Percentiles rank a stretch among this genome's conserved stretches.
These are phyloP conservation scores for Magnolia kwangsiensis DNA, from an alignment of 164 flowering plant species.

Conservation along the genomic window DNA sequence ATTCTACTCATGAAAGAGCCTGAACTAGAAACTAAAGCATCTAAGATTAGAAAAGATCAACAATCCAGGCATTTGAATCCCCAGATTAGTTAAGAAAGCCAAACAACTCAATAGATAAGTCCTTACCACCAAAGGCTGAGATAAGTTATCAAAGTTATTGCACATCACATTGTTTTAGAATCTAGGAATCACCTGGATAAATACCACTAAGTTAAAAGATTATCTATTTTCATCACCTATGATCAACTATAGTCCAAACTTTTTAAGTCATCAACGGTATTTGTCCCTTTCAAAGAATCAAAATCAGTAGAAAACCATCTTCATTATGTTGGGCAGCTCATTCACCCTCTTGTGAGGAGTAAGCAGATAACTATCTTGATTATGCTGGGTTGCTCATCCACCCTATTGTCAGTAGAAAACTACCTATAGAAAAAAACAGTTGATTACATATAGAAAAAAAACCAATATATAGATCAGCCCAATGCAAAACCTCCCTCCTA, in stretches of 20 bases:
- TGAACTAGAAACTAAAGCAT: too few species aligned
- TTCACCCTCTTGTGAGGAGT: background rate
- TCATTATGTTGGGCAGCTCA: background rate
- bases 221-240: too few species aligned
- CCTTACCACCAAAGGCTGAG: slow-evolving; percentile 91
- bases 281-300: too few species aligned
- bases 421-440: too few species aligned
- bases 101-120: background rate
- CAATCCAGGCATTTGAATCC: background rate
- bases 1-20: too few species aligned
- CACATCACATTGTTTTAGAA: slow-evolving; percentile 6
- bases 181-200: background rate
- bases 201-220: too few species aligned
- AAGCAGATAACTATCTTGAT: background rate
- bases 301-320: background rate
- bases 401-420: background rate
- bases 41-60: background rate
- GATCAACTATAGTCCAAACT: too few species aligned
- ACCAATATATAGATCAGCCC: too few species aligned
- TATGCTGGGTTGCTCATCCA: background rate
- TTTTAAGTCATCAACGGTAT: too few species aligned
- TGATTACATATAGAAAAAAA: too few species aligned
- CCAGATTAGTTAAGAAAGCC: background rate
- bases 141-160: slow-evolving; percentile 77
- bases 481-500: too few species aligned